Evolutionary conservation across 352 stramenopile species (phyloP).

Genomic region (Phytopythium aichiense): DNA sequence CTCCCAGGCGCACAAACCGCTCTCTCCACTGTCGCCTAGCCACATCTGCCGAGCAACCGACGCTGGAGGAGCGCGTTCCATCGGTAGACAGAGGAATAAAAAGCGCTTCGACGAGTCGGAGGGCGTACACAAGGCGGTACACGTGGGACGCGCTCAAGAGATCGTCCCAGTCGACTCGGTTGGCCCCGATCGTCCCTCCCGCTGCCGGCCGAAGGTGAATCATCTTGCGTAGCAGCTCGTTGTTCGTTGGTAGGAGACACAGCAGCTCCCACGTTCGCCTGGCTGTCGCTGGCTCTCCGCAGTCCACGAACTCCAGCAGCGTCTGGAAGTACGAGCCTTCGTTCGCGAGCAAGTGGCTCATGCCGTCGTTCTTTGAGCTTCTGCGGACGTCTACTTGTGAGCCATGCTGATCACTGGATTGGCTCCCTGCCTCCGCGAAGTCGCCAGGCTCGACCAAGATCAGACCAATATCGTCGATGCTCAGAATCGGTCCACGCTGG

Average conservation of each 20-base stretch:
- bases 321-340: conserved; percentile 44
- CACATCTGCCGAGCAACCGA: conserved; percentile 10
- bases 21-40: conserved; percentile 72
- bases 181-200: conserved; percentile 7
- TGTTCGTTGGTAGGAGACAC: conserved; percentile 66
- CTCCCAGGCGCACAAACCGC: conserved; percentile 67
- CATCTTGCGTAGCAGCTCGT: conserved; percentile 56
- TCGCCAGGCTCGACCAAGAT: neutral
- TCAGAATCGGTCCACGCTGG: conserved; percentile 43
- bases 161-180: conserved; percentile 33
- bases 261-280: conserved; percentile 73
- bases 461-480: conserved; percentile 19
- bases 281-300: conserved; percentile 33
- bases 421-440: no score
- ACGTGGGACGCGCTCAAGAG: conserved; percentile 43
- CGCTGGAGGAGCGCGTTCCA: no score
- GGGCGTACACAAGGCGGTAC: conserved; percentile 57
- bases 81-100: conserved; percentile 34
- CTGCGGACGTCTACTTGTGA: conserved; percentile 3
- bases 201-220: conserved; percentile 36
- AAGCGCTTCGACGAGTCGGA: conserved; percentile 67
- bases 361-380: conserved; percentile 19
- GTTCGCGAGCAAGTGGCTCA: conserved; percentile 61
- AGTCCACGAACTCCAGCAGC: conserved; percentile 59
- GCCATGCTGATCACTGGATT: neutral